Percentiles rank a stretch among this genome's conserved stretches.
phyloP scores from a whole-genome alignment of 768 basidiomycete species.

The Suillus americanus region DNA sequence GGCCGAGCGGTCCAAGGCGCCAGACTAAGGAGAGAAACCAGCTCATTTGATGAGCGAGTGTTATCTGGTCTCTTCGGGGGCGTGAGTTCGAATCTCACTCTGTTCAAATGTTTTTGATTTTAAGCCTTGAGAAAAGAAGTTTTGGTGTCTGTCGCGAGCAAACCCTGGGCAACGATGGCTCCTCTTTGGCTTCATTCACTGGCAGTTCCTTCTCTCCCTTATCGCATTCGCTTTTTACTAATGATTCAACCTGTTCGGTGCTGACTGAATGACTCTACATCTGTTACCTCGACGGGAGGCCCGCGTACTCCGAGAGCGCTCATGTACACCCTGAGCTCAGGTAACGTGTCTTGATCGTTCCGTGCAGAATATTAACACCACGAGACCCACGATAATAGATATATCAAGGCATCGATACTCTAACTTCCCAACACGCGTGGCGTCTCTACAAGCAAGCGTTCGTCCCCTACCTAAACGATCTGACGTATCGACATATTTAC shows the following conservation, averaged over 20 bases:
- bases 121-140: too few relatives aligned
- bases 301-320: conserved; percentile 63
- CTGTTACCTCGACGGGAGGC: conserved; percentile 76
- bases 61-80: conserved; percentile 13
- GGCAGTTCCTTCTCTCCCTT: too few relatives aligned
- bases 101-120: conserved; percentile 20
- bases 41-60: background rate
- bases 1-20: conserved; percentile 90
- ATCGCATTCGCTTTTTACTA: too few relatives aligned
- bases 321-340: background rate
- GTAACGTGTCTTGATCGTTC: background rate
- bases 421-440: conserved; percentile 83
- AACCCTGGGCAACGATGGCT: too few relatives aligned
- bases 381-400: conserved; percentile 79
- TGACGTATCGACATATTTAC: too few relatives aligned
- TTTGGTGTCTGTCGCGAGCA: too few relatives aligned
- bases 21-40: conserved; percentile 64
- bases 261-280: conserved; percentile 34
- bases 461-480: conserved; percentile 16
- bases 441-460: conserved; percentile 73
- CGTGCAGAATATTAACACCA: conserved; percentile 76
- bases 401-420: conserved; percentile 89
- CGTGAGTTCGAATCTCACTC: conserved; percentile 36
- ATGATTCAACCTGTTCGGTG: background rate
- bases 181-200: too few relatives aligned